Evolutionary conservation across 2,329 filamentous ascomycete genomes (phyloP).

Genomic region (Penicillium sp.): DNA sequence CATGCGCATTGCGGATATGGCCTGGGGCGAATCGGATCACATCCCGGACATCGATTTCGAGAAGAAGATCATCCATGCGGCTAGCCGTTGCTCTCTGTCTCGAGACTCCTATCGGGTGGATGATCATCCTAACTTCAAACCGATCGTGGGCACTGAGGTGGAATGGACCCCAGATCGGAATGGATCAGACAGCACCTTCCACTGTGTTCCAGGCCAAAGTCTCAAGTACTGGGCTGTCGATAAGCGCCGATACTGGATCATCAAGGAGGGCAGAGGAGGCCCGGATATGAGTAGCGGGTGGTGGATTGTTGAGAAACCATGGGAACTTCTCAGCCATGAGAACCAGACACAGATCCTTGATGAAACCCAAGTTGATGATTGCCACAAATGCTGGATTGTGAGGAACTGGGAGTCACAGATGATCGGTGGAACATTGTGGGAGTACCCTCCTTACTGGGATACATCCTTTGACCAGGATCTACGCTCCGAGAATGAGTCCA

Average conservation of each 20-base stretch:
- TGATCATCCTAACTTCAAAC: constrained; percentile 4
- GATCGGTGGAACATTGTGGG: neutral
- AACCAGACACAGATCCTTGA: neutral
- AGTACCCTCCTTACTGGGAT: constrained; percentile 7
- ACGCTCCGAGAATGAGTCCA: constrained; percentile 9
- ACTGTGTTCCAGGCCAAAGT: constrained; percentile 1
- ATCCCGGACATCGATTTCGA: constrained; percentile 7
- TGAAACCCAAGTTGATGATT: neutral
- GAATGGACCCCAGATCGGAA: neutral
- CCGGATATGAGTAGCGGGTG: neutral
- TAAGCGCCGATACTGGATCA: constrained; percentile 11
- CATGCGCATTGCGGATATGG: constrained; percentile 11
- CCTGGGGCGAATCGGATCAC: constrained; percentile 9
- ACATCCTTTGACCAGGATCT: constrained; percentile 14
- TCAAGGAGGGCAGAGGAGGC: neutral
- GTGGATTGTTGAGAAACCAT: constrained; percentile 14
- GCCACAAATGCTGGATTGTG: constrained; percentile 12
- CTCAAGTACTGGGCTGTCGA: constrained; percentile 12
- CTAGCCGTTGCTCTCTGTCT: constrained; percentile 7
- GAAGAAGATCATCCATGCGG: constrained; percentile 2
- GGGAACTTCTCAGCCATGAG: constrained; percentile 8
- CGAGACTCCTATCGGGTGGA: constrained; percentile 6
- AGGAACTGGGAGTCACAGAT: constrained; percentile 3
- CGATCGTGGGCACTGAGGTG: constrained; percentile 5
- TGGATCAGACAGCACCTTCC: constrained; percentile 4